Evolutionary conservation across 1,139 yeast species (phyloP).

Genomic region (Diutina neorugosa): DNA sequence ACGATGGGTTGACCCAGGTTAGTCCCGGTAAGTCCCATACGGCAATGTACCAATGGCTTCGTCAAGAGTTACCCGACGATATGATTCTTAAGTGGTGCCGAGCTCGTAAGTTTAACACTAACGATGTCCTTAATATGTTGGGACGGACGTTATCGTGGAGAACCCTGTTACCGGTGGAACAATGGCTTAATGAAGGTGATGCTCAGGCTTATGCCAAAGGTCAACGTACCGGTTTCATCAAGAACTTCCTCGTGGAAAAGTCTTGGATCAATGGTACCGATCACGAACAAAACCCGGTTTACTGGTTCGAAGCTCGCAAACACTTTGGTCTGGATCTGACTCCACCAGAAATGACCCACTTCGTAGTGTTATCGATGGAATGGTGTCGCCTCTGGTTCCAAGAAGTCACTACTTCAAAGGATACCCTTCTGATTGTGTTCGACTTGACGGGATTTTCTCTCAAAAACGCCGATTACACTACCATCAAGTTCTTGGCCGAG

Average conservation of each 20-base stretch:
- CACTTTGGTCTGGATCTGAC: conserved; percentile 66
- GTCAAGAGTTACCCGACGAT: conserved; percentile 65
- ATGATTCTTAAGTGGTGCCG: conserved; percentile 21
- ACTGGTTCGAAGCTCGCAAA: conserved; percentile 56
- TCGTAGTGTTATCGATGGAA: conserved; percentile 59
- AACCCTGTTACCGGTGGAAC: conserved; percentile 42
- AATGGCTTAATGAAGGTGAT: conserved; percentile 53
- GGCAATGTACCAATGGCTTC: conserved; percentile 44
- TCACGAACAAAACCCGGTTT: conserved; percentile 52
- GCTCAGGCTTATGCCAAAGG: conserved; percentile 15
- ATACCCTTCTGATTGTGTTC: conserved; percentile 63
- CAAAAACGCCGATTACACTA: conserved; percentile 73
- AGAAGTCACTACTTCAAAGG: conserved; percentile 28
- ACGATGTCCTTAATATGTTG: conserved; percentile 52
- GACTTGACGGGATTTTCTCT: conserved; percentile 66
- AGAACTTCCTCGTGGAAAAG: conserved; percentile 44
- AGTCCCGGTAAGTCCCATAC: conserved; percentile 11
- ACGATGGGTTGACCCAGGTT: background rate
- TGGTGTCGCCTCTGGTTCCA: conserved; percentile 46
- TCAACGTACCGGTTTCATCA: conserved; percentile 30
- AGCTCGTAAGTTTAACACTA: conserved; percentile 65
- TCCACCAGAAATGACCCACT: conserved; percentile 52
- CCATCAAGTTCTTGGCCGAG: conserved; percentile 65
- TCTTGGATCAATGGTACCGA: conserved; percentile 59
- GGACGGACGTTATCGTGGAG: conserved; percentile 65